A percentile compares a stretch with the other conserved stretches of the same genome.
These are phyloP conservation scores for Clarkia xantiana DNA, from an alignment of 345 rosid genomes.

Conservation along the genomic window DNA sequence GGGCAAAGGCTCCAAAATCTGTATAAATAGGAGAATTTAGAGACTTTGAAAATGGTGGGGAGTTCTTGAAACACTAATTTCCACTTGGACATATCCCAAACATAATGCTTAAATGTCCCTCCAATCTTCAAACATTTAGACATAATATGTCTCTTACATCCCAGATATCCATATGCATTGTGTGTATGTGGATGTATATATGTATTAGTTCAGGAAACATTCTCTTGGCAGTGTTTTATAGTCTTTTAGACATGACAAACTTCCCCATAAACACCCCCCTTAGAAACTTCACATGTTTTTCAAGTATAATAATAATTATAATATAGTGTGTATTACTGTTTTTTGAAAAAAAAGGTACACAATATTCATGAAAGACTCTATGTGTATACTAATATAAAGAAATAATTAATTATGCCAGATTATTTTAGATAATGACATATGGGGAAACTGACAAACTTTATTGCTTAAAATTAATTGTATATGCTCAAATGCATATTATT, in stretches of 20 bases:
- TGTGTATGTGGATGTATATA: too few species aligned
- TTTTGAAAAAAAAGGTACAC: too few species aligned
- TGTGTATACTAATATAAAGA: too few species aligned
- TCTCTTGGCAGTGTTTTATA: neutral
- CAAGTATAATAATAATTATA: neutral
- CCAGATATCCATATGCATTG: neutral
- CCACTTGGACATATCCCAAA: neutral
- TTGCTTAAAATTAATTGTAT: too few species aligned
- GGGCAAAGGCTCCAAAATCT: constrained; percentile 37
- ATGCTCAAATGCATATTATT: too few species aligned
- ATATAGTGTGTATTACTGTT: too few species aligned
- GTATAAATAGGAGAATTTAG: constrained; percentile 2
- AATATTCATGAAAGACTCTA: too few species aligned
- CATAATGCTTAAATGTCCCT: constrained; percentile 4
- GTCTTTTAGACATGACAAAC: neutral
- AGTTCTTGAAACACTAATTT: neutral
- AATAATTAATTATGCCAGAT: too few species aligned
- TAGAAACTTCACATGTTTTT: neutral
- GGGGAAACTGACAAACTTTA: too few species aligned
- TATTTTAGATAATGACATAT: too few species aligned
- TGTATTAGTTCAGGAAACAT: constrained; percentile 3
- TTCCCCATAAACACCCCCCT: constrained; percentile 1
- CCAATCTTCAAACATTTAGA: neutral
- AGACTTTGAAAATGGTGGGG: neutral
- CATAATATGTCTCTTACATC: neutral